Percentiles rank a stretch among this genome's conserved stretches.
These are phyloP conservation scores for Entrophospora sp. DNA, from an alignment of 192 early-diverging fungal genomes.

Conservation along the genomic window DNA sequence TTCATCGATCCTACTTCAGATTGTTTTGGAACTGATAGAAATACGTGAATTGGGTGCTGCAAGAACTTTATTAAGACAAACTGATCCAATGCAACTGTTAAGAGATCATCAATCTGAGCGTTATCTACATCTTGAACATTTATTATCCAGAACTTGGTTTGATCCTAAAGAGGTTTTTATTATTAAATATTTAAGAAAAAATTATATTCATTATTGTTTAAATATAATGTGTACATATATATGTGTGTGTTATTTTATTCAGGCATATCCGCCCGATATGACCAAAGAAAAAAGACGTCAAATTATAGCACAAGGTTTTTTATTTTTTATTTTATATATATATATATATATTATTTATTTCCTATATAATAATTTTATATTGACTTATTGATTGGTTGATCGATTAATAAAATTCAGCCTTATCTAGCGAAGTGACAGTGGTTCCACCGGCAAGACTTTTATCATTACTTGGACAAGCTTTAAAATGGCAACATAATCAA, in stretches of 20 bases:
- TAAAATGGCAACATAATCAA: slow-evolving; percentile 85
- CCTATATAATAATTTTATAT: no score
- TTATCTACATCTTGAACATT: slow-evolving; percentile 72
- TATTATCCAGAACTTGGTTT: slow-evolving; percentile 61
- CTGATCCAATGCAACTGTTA: slow-evolving; percentile 83
- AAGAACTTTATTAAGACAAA: slow-evolving; percentile 74
- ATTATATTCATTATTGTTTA: not conserved
- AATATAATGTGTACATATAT: no score
- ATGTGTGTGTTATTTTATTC: no score
- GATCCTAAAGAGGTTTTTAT: slow-evolving; percentile 55
- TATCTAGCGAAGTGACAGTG: slow-evolving; percentile 56
- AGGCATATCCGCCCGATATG: slow-evolving; percentile 52
- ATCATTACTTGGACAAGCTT: slow-evolving; percentile 72
- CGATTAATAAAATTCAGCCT: no score
- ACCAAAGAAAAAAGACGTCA: slow-evolving; percentile 67
- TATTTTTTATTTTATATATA: not conserved
- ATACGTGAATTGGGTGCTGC: slow-evolving; percentile 74
- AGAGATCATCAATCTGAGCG: slow-evolving; percentile 67
- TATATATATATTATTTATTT: no score
- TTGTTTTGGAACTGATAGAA: slow-evolving; percentile 83
- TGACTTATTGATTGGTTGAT: no score
- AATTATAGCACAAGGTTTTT: slow-evolving; percentile 58
- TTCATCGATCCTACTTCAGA: slow-evolving; percentile 32
- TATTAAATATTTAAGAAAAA: not conserved
- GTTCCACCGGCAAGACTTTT: slow-evolving; percentile 75